Evolutionary conservation across 1,284 basidiomycete species (phyloP), one percentile per base, ranked within the genome.

Genomic region (Boletus sp.): DNA sequence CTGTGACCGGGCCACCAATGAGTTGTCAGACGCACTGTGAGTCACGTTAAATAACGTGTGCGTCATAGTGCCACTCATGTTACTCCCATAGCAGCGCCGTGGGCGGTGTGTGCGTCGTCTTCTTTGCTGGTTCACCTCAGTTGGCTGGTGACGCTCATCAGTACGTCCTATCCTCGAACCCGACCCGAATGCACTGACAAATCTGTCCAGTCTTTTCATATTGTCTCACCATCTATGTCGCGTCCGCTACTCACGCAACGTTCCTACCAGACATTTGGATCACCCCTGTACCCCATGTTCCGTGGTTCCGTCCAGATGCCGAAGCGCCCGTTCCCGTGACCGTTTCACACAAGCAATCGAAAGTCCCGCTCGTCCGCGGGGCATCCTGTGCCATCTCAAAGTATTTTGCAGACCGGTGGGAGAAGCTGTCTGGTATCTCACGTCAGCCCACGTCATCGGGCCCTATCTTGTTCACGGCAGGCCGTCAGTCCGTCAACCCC

Each of bases 71-170:
- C 12, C 33, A 32, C 50, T 56, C 26, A 54, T 39, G n/a, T 41
- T 25, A 13, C 20, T 20, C 13, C 49, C 37, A 27, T 26, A 2
- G 34, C 26, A 77, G 74, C 57, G 17, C 64, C 69, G 3, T 72
- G 69, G 66, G 62, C 65, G n/a, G 62, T 77, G 8, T 82, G 80
- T 50, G 75, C 77, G 8, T 80, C 82, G 0, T 68, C 72, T 12
- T 72, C 70, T 8, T 60, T 83, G 40, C 65, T 84, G 14, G 66
- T 78, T 8, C 75, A 76, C 7, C 56, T 76, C 13, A 71, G 73
- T 13, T 86, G 82, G 82, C 51, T 82, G 22, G 72, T 70, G 36
- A 72, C 72, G 51, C 58, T 79, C 42, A 68, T 74, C 27, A 57
- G 82, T 84, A 61, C 50, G 81, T 70, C 19, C 38, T 23, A 9